phyloP scores from a whole-genome alignment of 305 asterid species.

The Solanum hybrid region DNA sequence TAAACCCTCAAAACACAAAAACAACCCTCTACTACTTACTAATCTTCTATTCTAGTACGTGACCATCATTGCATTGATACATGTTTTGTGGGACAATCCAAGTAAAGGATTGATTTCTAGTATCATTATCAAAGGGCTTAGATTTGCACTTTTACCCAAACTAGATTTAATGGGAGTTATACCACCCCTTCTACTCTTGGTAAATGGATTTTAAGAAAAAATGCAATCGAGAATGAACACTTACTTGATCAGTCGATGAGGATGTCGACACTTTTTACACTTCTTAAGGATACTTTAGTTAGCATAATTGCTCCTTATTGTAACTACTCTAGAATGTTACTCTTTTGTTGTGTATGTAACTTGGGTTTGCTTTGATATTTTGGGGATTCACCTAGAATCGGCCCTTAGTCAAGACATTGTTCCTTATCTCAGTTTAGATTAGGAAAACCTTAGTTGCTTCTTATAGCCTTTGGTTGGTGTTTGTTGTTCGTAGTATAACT shows the following conservation, averaged over 20 bases:
- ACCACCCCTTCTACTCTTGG: too few relatives aligned
- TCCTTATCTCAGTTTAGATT: not conserved
- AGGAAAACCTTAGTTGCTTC: not conserved
- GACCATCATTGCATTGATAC: not conserved
- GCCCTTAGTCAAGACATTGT: not conserved
- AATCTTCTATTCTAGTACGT: not conserved
- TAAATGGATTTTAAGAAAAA: too few relatives aligned
- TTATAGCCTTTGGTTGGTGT: not conserved
- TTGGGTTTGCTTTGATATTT: not conserved
- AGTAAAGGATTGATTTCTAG: too few relatives aligned
- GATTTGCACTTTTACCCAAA: too few relatives aligned
- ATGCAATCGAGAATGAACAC: too few relatives aligned
- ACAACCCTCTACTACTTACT: not conserved
- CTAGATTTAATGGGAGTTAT: too few relatives aligned
- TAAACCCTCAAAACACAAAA: not conserved
- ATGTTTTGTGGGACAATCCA: too few relatives aligned
- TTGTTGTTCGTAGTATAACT: not conserved
- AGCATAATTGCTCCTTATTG: not conserved
- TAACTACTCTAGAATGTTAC: not conserved
- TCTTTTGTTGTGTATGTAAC: not conserved
- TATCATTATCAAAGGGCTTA: too few relatives aligned
- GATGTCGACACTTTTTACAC: too few relatives aligned
- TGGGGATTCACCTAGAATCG: not conserved
- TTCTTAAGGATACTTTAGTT: not conserved
- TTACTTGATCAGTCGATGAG: too few relatives aligned